Evolutionary conservation across 805 yeast genomes (phyloP), one percentile per base, ranked within the genome.

Genomic region (Pichia nakasei): DNA sequence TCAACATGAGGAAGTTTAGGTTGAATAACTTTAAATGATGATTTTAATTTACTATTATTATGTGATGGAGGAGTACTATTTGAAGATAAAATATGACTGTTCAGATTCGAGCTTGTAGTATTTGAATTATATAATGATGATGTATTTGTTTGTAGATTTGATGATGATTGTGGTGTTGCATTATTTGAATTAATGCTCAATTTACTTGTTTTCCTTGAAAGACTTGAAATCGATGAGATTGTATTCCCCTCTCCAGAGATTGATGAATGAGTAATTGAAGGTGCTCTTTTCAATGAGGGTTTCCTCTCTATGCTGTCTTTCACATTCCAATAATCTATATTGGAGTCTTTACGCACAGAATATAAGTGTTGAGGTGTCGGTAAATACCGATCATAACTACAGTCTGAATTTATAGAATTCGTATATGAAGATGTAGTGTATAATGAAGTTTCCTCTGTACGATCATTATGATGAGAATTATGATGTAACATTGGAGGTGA

Each of bases 1-100:
- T 88, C 88, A 48, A 85, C 85, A 54, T 84, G 95, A 29, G 73
- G 67, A 13, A 73, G 76, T n/a, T 74, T 77, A 21, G 76, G 74
- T 27, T 89, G 64, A 9, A 86, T 72, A 1, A 86, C 80, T 46
- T 82, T 70, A 57, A 86, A 85, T 0, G 32, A 29, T 6, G 86
- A 67, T 35, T 44, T 5, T 45, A 43, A 3, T 44, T 49, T 4
- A 15, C 15, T 29, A 1, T 3, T 2, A 29, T 29, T 13, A 15
- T n/a, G 15, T 9, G 6, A 8, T 29, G 32, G 32, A 6, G 32
- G 27, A 8, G 27, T 24, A n/a, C n/a, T 24, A 24, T 24, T 24
- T 24, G 27, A 8, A 7, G 27, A 24, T 24, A 24, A n/a, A n/a
- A n/a, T n/a, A n/a, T n/a, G n/a, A 8, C 27, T 7, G 27, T 24